Base-by-base conservation (phyloP, 176 grass and related monocot species). In the Pharus latifolius region DNA sequence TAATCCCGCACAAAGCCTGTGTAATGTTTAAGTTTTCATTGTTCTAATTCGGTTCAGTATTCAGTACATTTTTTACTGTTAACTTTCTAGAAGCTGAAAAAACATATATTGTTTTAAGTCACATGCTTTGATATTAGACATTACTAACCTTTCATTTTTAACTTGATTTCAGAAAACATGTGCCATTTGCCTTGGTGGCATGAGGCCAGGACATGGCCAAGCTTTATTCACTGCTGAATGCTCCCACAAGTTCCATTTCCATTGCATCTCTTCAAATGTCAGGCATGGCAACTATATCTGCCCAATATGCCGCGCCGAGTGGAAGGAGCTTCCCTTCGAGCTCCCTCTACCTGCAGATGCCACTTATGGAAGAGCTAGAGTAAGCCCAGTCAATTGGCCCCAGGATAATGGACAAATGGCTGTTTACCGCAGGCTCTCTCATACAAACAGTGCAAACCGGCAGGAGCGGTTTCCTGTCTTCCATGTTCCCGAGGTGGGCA, bases 141-240 rank as follows among this genome's bases (percentile, higher is more conserved):
- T n/a, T 43, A 6, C 13, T 79, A 20, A 85, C 33, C 2, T 34
- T 42, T 60, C 17, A 59, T 58, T 13, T 0, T 49, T 63, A 27
- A 16, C 33, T 69, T 72, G 20, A 60, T 85, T 90, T 82, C 87
- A 88, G 95, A 88, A 72, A 47, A 25, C 65, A 55, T 98, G 95
- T 51, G 79, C 87, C 16, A 98, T 98, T 73, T 98, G 95, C 69
- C 87, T 98, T 67, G 84, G 73, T 70, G 49, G 59, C 45, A 92
- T 98, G 81, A 91, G 78, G 66, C 43, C 84, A 63, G 82, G 90
- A 7, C 70, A 70, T 9, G 95, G 95, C 13, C 87, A 88, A 22
- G 95, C 95, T 11, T 69, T 98, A 51, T 98, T 98, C 63, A 94
- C 87, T 31, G 90, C 95, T 44, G 89, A 98, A 82, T 98, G 95